These are phyloP conservation scores for Teratosphaeria gauchensis DNA, from an alignment of 2,329 filamentous ascomycete genomes.

Conservation along the genomic window DNA sequence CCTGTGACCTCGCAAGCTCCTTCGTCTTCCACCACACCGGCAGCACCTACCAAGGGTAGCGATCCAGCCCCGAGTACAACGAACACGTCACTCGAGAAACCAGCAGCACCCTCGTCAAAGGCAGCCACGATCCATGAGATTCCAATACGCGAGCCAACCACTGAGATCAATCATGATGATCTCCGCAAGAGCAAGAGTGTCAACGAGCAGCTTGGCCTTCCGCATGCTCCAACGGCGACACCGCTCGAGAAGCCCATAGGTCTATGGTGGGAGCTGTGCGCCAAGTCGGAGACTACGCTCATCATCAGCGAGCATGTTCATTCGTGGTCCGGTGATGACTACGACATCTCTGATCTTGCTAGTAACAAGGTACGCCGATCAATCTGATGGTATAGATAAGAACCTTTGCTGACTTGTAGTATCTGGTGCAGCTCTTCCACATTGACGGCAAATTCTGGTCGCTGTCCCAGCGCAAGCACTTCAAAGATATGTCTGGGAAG, in stretches of 20 bases:
- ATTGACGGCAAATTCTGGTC: conserved; percentile 1
- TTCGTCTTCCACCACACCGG: background rate
- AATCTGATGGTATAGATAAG: background rate
- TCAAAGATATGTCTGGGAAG: background rate
- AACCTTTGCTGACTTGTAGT: background rate
- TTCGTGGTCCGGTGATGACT: background rate
- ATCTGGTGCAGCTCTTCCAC: background rate
- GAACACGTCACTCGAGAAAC: background rate
- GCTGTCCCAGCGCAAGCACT: background rate
- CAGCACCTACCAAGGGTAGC: background rate
- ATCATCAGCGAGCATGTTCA: background rate
- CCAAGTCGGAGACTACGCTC: background rate
- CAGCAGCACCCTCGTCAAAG: background rate
- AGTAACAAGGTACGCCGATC: background rate
- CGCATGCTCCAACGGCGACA: background rate
- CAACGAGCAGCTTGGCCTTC: background rate
- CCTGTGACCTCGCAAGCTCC: background rate
- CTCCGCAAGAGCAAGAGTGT: background rate
- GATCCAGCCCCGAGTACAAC: background rate
- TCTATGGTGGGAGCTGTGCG: background rate
- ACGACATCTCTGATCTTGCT: background rate
- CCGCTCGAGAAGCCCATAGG: background rate
- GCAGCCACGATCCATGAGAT: background rate
- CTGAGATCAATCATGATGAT: background rate
- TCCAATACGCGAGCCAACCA: background rate